Conservation (phyloP, 2,329 filamentous ascomycete species). For the Emmonsia crescens region DNA sequence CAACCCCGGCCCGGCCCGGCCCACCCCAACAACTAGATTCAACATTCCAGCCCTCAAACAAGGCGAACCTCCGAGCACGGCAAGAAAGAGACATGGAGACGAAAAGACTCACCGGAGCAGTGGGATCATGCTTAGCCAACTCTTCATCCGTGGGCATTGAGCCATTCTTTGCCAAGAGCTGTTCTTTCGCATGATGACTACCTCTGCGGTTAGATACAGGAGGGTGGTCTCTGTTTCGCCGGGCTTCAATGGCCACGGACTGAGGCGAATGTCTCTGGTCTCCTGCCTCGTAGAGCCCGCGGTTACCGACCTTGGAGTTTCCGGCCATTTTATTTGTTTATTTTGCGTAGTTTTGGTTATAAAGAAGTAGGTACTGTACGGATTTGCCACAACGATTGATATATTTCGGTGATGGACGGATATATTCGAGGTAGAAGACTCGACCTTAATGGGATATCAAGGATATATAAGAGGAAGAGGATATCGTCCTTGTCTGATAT, state of each 20-base stretch:
- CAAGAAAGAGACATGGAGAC: background rate
- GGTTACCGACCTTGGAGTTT: constrained; percentile 56
- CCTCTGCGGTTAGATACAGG: constrained; percentile 19
- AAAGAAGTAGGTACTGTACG: too few species aligned
- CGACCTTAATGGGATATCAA: background rate
- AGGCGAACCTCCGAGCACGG: background rate
- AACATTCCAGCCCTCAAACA: background rate
- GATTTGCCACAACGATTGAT: background rate
- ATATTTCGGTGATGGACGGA: background rate
- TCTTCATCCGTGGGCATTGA: constrained; percentile 37
- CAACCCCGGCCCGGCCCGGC: background rate
- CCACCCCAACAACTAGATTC: background rate
- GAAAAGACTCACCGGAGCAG: constrained; percentile 53
- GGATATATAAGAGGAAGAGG: background rate
- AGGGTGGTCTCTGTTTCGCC: constrained; percentile 62
- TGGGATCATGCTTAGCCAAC: constrained; percentile 29
- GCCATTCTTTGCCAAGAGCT: constrained; percentile 1
- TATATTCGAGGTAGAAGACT: background rate
- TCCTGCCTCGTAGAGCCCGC: constrained; percentile 59
- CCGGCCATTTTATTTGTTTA: constrained; percentile 36
- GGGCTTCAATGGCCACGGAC: constrained; percentile 41
- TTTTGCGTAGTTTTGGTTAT: too few species aligned
- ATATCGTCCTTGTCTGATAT: background rate
- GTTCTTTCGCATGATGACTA: constrained; percentile 11
- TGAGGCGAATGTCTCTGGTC: constrained; percentile 60